Evolutionary conservation across 2,329 filamentous ascomycete genomes (phyloP), one percentile per base, ranked within the genome.

Genomic region (Metarhizium guizhouense): DNA sequence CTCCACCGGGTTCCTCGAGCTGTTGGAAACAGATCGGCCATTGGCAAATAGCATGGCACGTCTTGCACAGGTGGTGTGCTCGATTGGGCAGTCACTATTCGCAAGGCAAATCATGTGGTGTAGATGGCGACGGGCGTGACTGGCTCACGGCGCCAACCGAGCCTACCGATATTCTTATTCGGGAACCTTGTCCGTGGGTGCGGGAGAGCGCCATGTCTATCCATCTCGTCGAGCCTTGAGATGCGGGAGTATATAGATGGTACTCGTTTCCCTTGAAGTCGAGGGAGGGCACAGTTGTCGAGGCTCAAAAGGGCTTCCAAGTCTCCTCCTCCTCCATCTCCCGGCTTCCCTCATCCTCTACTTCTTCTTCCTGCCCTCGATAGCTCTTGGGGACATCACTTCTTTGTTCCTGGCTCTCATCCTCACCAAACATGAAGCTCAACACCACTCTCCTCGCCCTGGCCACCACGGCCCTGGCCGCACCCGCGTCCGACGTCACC

Each of bases 371-470:
- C 32, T 11, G 32, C 10, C 30, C 6, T 11, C 8, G 32, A 11
- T 34, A 7, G 32, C 32, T 11, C 6, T 11, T 11, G 1, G 32
- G 32, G 7, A 34, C 5, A 34, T 1, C 25, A 11, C 10, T 6
- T 34, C 4, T 34, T 3, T 11, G 32, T 34, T 5, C 38, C 10
- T 40, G 10, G 32, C 32, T 11, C 32, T 34, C 32, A 34, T 34
- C 32, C 10, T 34, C 32, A 16, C 40, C n/a, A 11, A 61, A 34
- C 11, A 73, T 73, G 70, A 72, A 71, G 66, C 59, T 69, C 54
- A 54, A 47, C 53, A 10, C 60, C 38, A 16, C 70, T 34, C 30
- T 71, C 32, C 30, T 67, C 47, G 53, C 58, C 1, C 54, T 70
- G 2, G 54, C 61, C 11, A 59, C 65, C 3, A 61, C 51, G 6